phyloP scores from a whole-genome alignment of 148 eudicot genomes.

The Rhododendron kiyosumense region DNA sequence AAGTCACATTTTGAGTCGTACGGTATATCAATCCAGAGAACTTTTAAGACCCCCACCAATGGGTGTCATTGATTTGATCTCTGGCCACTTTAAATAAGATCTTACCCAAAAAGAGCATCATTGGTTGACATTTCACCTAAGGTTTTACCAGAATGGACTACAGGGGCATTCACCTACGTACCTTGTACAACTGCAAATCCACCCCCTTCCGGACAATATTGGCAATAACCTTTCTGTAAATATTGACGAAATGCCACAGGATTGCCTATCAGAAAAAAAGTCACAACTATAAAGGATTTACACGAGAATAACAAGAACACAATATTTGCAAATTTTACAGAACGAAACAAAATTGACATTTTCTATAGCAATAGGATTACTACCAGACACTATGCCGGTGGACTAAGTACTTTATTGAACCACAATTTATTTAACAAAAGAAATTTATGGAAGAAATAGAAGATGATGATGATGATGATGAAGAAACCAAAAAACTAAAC shows the following conservation, averaged over 20 bases:
- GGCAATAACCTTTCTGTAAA: neutral
- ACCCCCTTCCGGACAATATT: neutral
- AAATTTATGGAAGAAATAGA: neutral
- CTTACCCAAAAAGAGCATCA: neutral
- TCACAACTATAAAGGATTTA: neutral
- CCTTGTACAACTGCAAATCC: neutral
- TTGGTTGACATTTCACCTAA: neutral
- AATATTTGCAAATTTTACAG: neutral
- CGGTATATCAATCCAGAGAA: too few species aligned
- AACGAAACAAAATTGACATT: neutral
- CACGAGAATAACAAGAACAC: too few species aligned
- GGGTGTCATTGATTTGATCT: too few species aligned
- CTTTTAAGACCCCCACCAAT: too few species aligned
- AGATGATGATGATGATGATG: neutral
- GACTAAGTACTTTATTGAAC: neutral
- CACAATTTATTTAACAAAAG: slow-evolving; percentile 5
- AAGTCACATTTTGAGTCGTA: too few species aligned
- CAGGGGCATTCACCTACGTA: neutral
- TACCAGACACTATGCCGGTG: neutral
- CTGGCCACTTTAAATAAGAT: too few species aligned
- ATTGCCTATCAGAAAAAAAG: neutral
- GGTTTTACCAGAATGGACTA: neutral
- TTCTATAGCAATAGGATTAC: neutral
- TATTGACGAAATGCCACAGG: neutral
- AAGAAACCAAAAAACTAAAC: neutral